A percentile compares a stretch with the other conserved stretches of the same genome.
Conservation (phyloP, 306 rosid genomes). For the Datisca glomerata region DNA sequence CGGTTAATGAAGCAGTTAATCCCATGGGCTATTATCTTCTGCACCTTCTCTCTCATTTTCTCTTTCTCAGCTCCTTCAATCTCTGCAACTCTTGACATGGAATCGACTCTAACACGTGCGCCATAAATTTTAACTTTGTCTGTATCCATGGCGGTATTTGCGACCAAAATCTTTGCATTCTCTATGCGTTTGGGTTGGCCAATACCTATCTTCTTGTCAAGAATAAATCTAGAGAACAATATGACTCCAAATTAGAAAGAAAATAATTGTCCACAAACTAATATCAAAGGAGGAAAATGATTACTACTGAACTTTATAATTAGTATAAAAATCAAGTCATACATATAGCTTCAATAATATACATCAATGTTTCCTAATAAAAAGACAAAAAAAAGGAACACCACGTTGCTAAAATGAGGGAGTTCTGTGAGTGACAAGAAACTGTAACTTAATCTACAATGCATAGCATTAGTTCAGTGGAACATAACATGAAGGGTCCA, state of each 20-base stretch:
- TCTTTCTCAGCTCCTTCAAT: conserved; percentile 94
- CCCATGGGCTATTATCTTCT: conserved; percentile 84
- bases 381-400: too few relatives aligned
- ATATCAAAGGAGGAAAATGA: too few relatives aligned
- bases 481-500: conserved; percentile 7
- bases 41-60: conserved; percentile 92
- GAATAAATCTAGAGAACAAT: conserved; percentile 58
- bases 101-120: conserved; percentile 91
- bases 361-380: too few relatives aligned
- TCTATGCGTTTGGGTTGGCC: conserved; percentile 97
- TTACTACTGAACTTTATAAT: too few relatives aligned
- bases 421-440: too few relatives aligned
- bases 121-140: conserved; percentile 96
- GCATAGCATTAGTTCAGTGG: too few relatives aligned
- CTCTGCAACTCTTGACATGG: conserved; percentile 89
- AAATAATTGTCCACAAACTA: too few relatives aligned
- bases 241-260: conserved; percentile 9
- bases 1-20: conserved; percentile 89
- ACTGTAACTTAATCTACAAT: too few relatives aligned
- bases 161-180: conserved; percentile 84
- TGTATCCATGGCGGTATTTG: conserved; percentile 97
- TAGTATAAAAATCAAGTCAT: too few relatives aligned
- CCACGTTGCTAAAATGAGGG: too few relatives aligned
- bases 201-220: conserved; percentile 98
- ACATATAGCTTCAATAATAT: too few relatives aligned